A percentile compares a stretch with the other conserved stretches of the same genome.
Evolutionary conservation across 1,284 basidiomycete genomes (phyloP).

Genomic region (Volvariella surrecta): DNA sequence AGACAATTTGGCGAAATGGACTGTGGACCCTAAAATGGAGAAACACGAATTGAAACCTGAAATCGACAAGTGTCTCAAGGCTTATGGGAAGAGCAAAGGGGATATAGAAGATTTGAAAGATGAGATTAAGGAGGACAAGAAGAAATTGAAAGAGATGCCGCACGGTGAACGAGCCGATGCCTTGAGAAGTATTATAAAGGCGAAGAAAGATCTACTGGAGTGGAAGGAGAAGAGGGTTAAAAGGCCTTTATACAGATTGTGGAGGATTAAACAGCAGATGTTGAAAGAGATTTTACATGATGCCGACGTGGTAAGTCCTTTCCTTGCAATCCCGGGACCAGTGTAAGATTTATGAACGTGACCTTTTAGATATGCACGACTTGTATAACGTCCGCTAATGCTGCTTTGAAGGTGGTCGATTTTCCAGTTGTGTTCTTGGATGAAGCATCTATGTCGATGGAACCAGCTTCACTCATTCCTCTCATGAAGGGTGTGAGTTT

Average conservation of each 20-base stretch:
- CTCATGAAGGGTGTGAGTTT: constrained; percentile 80
- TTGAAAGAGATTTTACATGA: constrained; percentile 48
- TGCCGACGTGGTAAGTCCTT: constrained; percentile 65
- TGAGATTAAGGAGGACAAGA: constrained; percentile 33
- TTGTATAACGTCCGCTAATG: constrained; percentile 65
- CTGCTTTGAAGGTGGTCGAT: constrained; percentile 58
- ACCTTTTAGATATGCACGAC: constrained; percentile 69
- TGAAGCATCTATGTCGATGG: constrained; percentile 94
- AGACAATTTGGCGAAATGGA: constrained; percentile 45
- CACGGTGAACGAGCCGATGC: too few relatives aligned
- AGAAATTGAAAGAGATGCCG: constrained; percentile 23
- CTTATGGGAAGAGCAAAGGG: too few relatives aligned
- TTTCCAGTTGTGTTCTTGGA: constrained; percentile 93
- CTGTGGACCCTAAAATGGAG: constrained; percentile 44
- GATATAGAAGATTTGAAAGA: too few relatives aligned
- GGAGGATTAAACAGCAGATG: constrained; percentile 39
- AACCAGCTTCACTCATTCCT: constrained; percentile 80
- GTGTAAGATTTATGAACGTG: too few relatives aligned
- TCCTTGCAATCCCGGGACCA: not conserved
- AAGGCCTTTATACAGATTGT: constrained; percentile 11
- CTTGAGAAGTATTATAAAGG: constrained; percentile 18
- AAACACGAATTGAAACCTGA: too few relatives aligned
- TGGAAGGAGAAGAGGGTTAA: constrained; percentile 13
- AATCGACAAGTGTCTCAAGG: too few relatives aligned
- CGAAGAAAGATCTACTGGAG: constrained; percentile 18